phyloP scores from a whole-genome alignment of 2,329 filamentous ascomycete species.

The Alternaria sp. region DNA sequence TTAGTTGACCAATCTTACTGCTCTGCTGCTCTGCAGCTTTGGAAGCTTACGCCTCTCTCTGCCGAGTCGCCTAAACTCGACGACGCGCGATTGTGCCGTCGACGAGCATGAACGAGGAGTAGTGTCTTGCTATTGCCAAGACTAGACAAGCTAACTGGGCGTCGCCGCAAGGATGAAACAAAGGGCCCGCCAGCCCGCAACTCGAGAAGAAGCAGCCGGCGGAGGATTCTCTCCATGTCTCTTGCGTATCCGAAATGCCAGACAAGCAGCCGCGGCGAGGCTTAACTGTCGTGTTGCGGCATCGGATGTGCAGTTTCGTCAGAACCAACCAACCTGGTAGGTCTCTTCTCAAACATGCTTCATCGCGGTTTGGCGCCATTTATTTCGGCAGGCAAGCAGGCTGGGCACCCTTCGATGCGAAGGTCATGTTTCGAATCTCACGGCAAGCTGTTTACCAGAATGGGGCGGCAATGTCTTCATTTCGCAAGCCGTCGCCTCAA shows the following conservation, averaged over 20 bases:
- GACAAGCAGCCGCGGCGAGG: constrained; percentile 39
- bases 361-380: constrained; percentile 17
- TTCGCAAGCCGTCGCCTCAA: background rate
- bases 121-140: constrained; percentile 41
- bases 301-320: constrained; percentile 8
- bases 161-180: constrained; percentile 32
- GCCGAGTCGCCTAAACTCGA: constrained; percentile 1
- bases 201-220: constrained; percentile 17
- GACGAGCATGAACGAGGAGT: constrained; percentile 24
- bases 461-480: background rate
- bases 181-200: constrained; percentile 19
- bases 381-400: constrained; percentile 15
- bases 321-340: constrained; percentile 13
- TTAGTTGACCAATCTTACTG: background rate
- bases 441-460: background rate
- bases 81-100: constrained; percentile 20
- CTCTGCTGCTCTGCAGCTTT: background rate
- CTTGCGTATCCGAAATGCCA: constrained; percentile 29
- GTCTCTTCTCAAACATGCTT: constrained; percentile 18
- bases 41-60: background rate
- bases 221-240: constrained; percentile 6
- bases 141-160: constrained; percentile 26
- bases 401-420: constrained; percentile 8
- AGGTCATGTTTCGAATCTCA: constrained; percentile 20
- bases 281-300: constrained; percentile 32